Base-by-base conservation (phyloP, 148 eudicot species). In the Rhododendron williamsianum region DNA sequence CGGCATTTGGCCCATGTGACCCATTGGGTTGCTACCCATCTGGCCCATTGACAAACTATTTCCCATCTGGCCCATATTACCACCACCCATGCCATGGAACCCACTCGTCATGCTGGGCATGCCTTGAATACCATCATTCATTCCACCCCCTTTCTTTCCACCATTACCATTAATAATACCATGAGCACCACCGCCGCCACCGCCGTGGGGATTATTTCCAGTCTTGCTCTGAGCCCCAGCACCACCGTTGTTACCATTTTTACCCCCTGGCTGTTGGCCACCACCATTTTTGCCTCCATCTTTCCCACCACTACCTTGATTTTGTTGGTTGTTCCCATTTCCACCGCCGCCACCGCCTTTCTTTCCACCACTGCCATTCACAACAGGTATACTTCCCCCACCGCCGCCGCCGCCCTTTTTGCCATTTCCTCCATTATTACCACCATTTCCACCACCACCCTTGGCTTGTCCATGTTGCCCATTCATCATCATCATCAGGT, bases 11-110 rank as follows among this genome's bases (percentile, higher is more conserved):
- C 92, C 95, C 98, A 94, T 91, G 76, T 92, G 98, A 76, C 92
- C 95, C 95, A 93, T 92, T 86, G 94, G 98, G 89, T 86, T 87
- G 85, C 85, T 91, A 49, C 91, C 92, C 93, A 93, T 90, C 60
- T 91, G 96, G 52, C 60, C 60, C 21, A 52, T 52, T 4, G 56
- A 3, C 56, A 3, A 52, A 13, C 5, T 15, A 13, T 52, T 52
- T 52, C 94, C 91, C 91, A 91, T 87, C 60, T 90, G 93, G 76
- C 92, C 93, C 91, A 94, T 84, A 76, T 82, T 86, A 80, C 86
- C 86, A 73, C 89, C 92, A 67, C 89, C 89, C 71, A 88, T 91
- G 73, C 91, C 91, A 90, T 90, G 87, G 9, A 83, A 87, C 83
- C 87, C 83, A 35, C 45, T 78, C 38, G 85, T 91, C 90, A 88